Base-by-base conservation (phyloP, 2,329 filamentous ascomycete genomes). In the Cordyceps militaris region DNA sequence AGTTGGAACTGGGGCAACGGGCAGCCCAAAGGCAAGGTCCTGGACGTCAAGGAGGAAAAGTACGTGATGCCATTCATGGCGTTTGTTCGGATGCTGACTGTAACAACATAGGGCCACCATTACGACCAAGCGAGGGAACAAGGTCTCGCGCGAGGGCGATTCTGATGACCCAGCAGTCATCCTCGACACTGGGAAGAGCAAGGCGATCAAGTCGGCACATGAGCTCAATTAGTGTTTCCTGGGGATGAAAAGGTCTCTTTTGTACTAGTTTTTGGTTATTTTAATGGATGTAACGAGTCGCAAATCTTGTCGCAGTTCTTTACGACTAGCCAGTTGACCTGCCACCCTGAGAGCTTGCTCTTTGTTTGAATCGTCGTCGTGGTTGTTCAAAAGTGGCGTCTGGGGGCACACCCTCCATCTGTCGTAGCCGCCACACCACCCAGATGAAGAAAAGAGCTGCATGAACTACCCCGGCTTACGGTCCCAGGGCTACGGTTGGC, bases 1-100 rank as follows among this genome's bases (percentile, higher is more conserved):
- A 76, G 73, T 61, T 77, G 75, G 75, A 75, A 75, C 26, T 77
- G 75, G 75, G 74, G 74, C 13, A 65, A 66, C 19, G 74, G 74
- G 9, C 69, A 76, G 21, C 73, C 75, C 1, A 59, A 75, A 59
- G 75, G 75, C 2, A 75, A 74, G 14, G 74, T 77, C 1, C 61
- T 76, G 3, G 73, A 77, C 14, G 74, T 77, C 44, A 76, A 76
- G 59, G 66, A 57, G 28, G 26, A 19, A 8, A 24, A 38, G 24
- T 11, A 23, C n/a, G 24, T 44, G 7, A 6, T 58, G 14, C n/a
- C 10, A 28, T n/a, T 11, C 7, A 21, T 13, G 11, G 30, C 7
- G 54, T 14, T 56, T 47, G n/a, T 55, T 43, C 38, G 23, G 19
- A 28, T 9, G n/a, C 32, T 51, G 14, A 56, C 63, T 21, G 4